These are phyloP conservation scores for Uronychia setigera DNA, from an alignment of 73 alveolate genomes.

Conservation along the genomic window DNA sequence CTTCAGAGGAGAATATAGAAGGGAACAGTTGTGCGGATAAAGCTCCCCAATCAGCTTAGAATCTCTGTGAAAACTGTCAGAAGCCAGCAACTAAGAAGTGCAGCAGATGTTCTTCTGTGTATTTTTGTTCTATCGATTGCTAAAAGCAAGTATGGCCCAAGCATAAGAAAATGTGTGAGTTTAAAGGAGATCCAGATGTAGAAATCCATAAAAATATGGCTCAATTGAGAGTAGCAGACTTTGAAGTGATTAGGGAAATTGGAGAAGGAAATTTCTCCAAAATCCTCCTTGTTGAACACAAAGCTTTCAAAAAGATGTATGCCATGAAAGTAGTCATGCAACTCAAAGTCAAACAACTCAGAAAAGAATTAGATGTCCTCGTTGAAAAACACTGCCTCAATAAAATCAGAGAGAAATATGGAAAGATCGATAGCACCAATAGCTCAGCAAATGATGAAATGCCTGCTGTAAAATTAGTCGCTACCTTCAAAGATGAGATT, in stretches of 20 bases:
- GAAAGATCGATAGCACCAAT: background rate
- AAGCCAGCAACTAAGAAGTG: slow-evolving; percentile 19
- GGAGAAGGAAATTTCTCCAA: slow-evolving; percentile 70
- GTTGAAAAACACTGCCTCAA: slow-evolving; percentile 60
- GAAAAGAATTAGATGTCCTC: slow-evolving; percentile 58
- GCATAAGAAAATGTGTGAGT: slow-evolving; percentile 31
- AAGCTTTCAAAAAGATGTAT: slow-evolving; percentile 17
- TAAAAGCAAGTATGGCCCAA: slow-evolving; percentile 31
- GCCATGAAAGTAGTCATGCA: slow-evolving; percentile 48
- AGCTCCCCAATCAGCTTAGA: too few species aligned
- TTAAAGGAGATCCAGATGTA: background rate
- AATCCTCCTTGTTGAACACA: slow-evolving; percentile 35
- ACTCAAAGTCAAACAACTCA: slow-evolving; percentile 21
- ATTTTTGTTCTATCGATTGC: slow-evolving; percentile 40
- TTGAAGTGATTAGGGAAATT: slow-evolving; percentile 48
- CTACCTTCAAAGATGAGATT: slow-evolving; percentile 56
- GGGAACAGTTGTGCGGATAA: too few species aligned
- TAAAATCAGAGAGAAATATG: slow-evolving; percentile 20
- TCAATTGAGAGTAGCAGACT: slow-evolving; percentile 10
- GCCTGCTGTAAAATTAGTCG: slow-evolving; percentile 40
- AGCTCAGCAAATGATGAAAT: slow-evolving; percentile 6
- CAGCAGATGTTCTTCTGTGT: slow-evolving; percentile 20
- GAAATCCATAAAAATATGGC: background rate
- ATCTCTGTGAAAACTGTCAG: slow-evolving; percentile 3
- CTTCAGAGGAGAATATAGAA: too few species aligned